phyloP scores from a whole-genome alignment of 1,284 basidiomycete genomes.

The Pseudomicrostroma phylloplanum region DNA sequence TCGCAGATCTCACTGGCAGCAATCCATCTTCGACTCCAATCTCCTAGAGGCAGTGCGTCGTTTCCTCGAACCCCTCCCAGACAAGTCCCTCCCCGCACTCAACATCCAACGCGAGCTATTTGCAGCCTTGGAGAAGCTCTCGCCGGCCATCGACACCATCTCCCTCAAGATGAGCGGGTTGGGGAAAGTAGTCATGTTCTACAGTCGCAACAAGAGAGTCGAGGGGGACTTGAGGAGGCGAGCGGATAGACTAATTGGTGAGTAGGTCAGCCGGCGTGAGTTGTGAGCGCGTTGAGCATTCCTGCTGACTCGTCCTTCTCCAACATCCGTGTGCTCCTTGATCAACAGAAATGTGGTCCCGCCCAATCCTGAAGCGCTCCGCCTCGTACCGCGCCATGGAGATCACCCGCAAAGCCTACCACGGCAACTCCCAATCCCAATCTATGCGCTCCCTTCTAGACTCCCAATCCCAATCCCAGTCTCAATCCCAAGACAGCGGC shows the following conservation, averaged over 20 bases:
- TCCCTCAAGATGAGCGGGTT: conserved; percentile 86
- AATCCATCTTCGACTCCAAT: conserved; percentile 92
- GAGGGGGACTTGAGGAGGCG: conserved; percentile 70
- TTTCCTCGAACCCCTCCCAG: conserved; percentile 92
- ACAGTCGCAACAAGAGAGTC: conserved; percentile 81
- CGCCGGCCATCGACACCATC: conserved; percentile 68
- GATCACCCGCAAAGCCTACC: not conserved
- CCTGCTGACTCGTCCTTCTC: not conserved
- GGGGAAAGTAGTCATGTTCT: conserved; percentile 88
- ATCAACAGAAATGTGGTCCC: conserved; percentile 40
- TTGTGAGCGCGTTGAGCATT: too few relatives aligned
- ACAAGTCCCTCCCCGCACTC: conserved; percentile 83
- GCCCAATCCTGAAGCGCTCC: conserved; percentile 44
- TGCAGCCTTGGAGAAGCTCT: conserved; percentile 68
- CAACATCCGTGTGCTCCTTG: not conserved
- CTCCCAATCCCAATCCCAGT: conserved; percentile 2
- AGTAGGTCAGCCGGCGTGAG: too few relatives aligned
- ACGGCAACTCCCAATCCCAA: not conserved
- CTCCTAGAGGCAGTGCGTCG: conserved; percentile 79
- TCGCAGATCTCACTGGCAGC: conserved; percentile 54
- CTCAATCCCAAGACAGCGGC: not conserved
- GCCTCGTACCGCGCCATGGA: conserved; percentile 39
- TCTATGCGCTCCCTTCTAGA: not conserved
- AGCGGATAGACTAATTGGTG: conserved; percentile 76
- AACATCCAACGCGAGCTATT: conserved; percentile 94